Evolutionary conservation across 2,329 filamentous ascomycete genomes (phyloP), one percentile per base, ranked within the genome.

Genomic region (Stagonosporopsis tanaceti): DNA sequence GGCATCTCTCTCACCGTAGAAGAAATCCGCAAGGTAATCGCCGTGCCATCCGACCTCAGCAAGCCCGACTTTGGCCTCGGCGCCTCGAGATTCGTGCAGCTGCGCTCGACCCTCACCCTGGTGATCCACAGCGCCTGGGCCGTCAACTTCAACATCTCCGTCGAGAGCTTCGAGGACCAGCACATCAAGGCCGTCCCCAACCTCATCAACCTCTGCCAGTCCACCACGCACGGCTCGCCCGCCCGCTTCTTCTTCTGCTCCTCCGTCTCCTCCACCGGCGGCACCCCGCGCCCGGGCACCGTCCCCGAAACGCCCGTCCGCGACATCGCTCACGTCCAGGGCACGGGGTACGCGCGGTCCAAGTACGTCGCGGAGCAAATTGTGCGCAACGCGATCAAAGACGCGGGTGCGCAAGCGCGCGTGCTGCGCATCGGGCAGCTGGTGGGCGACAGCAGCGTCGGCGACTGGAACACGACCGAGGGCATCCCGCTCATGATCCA

Each of bases 101-200:
- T 74, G 6, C 50, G 42, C 4, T 53, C 44, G 0, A 64, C 46
- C 1, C 64, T 85, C 1, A 78, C 78, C 0, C 67, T 69, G 12
- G 76, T 84, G 20, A 80, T 85, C 25, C 82, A 85, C 72, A 77
- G 77, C 59, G 82, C 83, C 0, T 85, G 83, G 83, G 74, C 81
- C 1, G 84, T 86, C 27, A 85, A 86, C 67, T 86, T 86, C 75
- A 85, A 84, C 66, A 77, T 85, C 61, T 74, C 75, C 0, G 75
- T 86, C 1, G 72, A 75, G 2, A 82, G 77, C 50, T 85, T 86
- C 59, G 83, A 84, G 45, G 47, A 55, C 8, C 78, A 81, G 25
- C 74, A 77, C 57, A 78, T 86, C 20, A 70, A 66, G 2, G 81
- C 80, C 0, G 76, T 80, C 1, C 67, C 69, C 1, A 80, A 84